Base-by-base conservation (phyloP, 2,329 filamentous ascomycete species). In the Alternaria viburni region DNA sequence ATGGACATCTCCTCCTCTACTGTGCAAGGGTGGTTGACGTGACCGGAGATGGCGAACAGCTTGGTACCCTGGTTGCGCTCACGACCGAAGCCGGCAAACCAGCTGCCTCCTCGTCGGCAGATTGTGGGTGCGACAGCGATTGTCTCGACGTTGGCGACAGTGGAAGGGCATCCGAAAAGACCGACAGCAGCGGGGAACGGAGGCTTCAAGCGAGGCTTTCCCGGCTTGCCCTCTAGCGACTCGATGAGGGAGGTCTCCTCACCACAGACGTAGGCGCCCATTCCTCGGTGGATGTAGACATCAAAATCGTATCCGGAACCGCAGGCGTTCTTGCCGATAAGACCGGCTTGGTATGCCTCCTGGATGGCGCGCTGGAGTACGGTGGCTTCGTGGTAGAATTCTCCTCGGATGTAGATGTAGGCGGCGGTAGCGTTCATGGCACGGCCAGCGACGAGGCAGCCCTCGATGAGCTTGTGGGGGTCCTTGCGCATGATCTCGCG, bases 1-100 rank as follows among this genome's bases (percentile, higher is more conserved):
- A 99, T 99, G 56, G 93, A 97, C 96, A 99, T 99, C 84, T 99
- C 96, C 84, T 99, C 96, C 83, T 99, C 96, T 65, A 99, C 96
- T 1, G 96, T 98, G 81, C 89, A 93, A 58, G 96, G 96, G 86
- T 98, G 96, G 88, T 99, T 99, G 85, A 99, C 96, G 81, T 98
- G 93, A 26, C 96, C 96, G 58, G 95, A 98, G 80, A 99, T 98
- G 82, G 94, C 97, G 86, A 91, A 99, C 45, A 99, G 91, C 87
- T 99, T 99, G 69, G 96, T 99, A 76, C 96, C 96, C 74, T 93
- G 88, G 84, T 99, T 99, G 71, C 96, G 91, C 85, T 98, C 95
- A 73, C 96, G 93, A 57, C 96, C 96, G 78, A 99, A 98, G 56
- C 88, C 84, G 69, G 92, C 93, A 80, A 99, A 99, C 96, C 96